Evolutionary conservation across 768 basidiomycete genomes (phyloP), one percentile per base, ranked within the genome.

Genomic region (Psilocybe cubensis): DNA sequence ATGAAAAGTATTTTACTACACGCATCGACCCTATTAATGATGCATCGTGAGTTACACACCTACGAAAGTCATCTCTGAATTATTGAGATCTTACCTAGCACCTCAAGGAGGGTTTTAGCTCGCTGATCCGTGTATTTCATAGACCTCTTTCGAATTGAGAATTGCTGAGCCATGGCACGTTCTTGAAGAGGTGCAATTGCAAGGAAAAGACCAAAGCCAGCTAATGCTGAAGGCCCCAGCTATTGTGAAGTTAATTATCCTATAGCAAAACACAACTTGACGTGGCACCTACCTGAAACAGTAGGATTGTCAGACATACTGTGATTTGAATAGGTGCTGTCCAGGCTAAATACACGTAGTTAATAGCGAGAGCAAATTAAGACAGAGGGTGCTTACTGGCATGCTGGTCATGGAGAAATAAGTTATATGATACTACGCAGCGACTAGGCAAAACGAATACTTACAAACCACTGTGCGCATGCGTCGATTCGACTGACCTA

Each of bases 1-100:
- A 90, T 24, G 83, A 86, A 67, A 91, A 91, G 63, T 86, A 88
- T 68, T 89, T 90, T 52, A 91, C 84, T n/a, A 89, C 79, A 3
- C 85, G 80, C 86, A 90, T 89, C 1, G 79, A 81, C 46, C 81
- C 83, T 80, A 50, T 29, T 35, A 18, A 25, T 9, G 11, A 47
- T 4, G 40, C 23, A 10, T 33, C 17, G 18, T 29, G 14, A 29
- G 3, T n/a, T n/a, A 43, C 9, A 33, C 4, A 21, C n/a, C 9
- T 17, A 23, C 6, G 10, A 42, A 5, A 14, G 14, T 10, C 14
- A 1, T 46, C 8, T 28, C 20, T 3, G 9, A 14, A 41, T 29
- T 47, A 18, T 10, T 21, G 28, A 43, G n/a, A 21, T 48, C 73
- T 58, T 68, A 77, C 86, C 79, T 9, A 91, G 68, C 6, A 88